A percentile compares a stretch with the other conserved stretches of the same genome.
These are phyloP conservation scores for Suillus paluster DNA, from an alignment of 768 basidiomycete species.

Conservation along the genomic window DNA sequence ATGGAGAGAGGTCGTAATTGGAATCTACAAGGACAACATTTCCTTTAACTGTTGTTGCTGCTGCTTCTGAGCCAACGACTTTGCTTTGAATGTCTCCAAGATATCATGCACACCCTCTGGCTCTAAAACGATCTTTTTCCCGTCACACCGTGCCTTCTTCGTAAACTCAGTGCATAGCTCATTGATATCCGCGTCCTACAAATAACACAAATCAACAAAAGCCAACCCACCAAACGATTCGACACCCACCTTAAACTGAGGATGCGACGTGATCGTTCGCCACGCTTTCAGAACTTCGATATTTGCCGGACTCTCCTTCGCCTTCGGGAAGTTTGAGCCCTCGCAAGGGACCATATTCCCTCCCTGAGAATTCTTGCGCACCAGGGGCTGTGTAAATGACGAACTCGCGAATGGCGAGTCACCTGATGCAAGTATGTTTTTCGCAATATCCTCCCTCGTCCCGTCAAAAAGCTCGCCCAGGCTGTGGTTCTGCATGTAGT, in stretches of 20 bases:
- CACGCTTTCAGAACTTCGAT: slow-evolving; percentile 81
- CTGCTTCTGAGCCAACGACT: slow-evolving; percentile 20
- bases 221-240: background rate
- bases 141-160: slow-evolving; percentile 82
- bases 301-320: slow-evolving; percentile 70
- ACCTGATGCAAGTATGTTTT: slow-evolving; percentile 58
- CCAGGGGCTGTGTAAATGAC: no score
- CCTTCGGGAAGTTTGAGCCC: no score
- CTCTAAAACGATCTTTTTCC: slow-evolving; percentile 79
- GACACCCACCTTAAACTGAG: slow-evolving; percentile 70
- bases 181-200: slow-evolving; percentile 77
- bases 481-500: slow-evolving; percentile 29
- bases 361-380: no score
- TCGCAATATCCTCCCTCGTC: slow-evolving; percentile 52
- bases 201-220: slow-evolving; percentile 9
- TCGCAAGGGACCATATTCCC: no score
- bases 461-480: slow-evolving; percentile 55
- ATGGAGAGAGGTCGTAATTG: slow-evolving; percentile 59
- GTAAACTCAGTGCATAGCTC: slow-evolving; percentile 81
- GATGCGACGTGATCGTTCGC: slow-evolving; percentile 75
- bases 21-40: slow-evolving; percentile 74
- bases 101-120: slow-evolving; percentile 47
- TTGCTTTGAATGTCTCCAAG: slow-evolving; percentile 45
- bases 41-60: slow-evolving; percentile 40
- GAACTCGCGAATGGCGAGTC: no score